Evolutionary conservation across 2,329 filamentous ascomycete species (phyloP).

Genomic region (Arachnopeziza araneosa): DNA sequence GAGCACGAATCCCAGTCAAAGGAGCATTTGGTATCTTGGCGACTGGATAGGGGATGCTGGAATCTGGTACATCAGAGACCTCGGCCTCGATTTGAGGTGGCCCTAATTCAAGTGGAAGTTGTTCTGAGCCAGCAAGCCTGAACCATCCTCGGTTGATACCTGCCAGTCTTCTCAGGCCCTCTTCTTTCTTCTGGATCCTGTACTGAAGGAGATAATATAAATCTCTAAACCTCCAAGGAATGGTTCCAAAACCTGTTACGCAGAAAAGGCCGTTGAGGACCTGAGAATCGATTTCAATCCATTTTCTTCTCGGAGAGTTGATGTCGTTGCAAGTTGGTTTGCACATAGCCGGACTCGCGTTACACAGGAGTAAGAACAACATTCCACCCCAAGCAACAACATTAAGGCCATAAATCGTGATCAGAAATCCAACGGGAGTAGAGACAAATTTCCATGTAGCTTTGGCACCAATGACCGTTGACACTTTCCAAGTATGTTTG

Average conservation of each 20-base stretch:
- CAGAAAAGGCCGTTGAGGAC: slow-evolving; percentile 82
- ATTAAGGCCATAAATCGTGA: slow-evolving; percentile 75
- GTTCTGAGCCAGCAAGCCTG: slow-evolving; percentile 60
- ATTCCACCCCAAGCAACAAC: slow-evolving; percentile 87
- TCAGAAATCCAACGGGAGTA: slow-evolving; percentile 70
- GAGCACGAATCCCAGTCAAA: slow-evolving; percentile 65
- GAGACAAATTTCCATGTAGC: slow-evolving; percentile 68
- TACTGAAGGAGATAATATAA: slow-evolving; percentile 67
- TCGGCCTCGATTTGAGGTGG: slow-evolving; percentile 45
- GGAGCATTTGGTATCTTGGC: slow-evolving; percentile 60
- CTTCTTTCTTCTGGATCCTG: slow-evolving; percentile 46
- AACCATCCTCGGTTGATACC: slow-evolving; percentile 75
- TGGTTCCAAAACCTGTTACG: slow-evolving; percentile 77
- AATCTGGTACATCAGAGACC: slow-evolving; percentile 33
- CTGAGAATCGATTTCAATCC: slow-evolving; percentile 82
- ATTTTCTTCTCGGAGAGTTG: slow-evolving; percentile 69
- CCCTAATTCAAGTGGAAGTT: slow-evolving; percentile 48
- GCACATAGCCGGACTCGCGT: slow-evolving; percentile 70
- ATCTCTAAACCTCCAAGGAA: slow-evolving; percentile 80
- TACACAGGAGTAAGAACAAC: slow-evolving; percentile 79
- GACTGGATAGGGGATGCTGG: slow-evolving; percentile 56
- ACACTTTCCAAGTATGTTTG: slow-evolving; percentile 53
- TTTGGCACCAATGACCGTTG: slow-evolving; percentile 50
- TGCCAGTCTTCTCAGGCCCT: slow-evolving; percentile 61
- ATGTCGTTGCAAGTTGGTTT: slow-evolving; percentile 63